Evolutionary conservation across 129 eudicot species (phyloP).

Genomic region (Scalesia atractyloides): DNA sequence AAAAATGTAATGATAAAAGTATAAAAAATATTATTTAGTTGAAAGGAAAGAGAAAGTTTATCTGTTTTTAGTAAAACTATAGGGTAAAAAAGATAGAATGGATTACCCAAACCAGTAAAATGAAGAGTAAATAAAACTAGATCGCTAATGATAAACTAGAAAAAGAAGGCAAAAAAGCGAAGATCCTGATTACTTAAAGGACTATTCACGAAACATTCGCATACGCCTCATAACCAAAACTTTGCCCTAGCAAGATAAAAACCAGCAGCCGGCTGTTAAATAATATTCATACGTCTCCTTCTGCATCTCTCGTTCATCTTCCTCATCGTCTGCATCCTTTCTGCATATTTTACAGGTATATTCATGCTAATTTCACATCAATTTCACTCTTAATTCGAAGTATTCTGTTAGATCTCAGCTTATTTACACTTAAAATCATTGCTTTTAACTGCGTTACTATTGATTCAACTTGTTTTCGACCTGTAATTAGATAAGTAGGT

Average conservation of each 20-base stretch:
- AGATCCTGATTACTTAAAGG: constrained; percentile 8
- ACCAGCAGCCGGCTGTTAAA: constrained; percentile 19
- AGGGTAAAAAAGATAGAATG: no score
- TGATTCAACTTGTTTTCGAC: background rate
- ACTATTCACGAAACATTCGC: constrained; percentile 4
- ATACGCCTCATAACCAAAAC: constrained; percentile 7
- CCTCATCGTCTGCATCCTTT: constrained; percentile 8
- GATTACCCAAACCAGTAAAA: no score
- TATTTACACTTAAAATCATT: constrained; percentile 6
- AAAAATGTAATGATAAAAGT: no score
- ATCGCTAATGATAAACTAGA: background rate
- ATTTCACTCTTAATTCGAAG: background rate
- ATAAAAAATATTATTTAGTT: no score
- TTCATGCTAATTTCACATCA: background rate
- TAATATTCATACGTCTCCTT: constrained; percentile 13
- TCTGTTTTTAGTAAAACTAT: no score
- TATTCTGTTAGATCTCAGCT: constrained; percentile 10
- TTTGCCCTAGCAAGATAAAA: constrained; percentile 31
- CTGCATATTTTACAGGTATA: constrained; percentile 20
- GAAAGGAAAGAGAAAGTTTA: no score
- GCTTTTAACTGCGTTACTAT: background rate
- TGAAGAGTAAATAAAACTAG: no score
- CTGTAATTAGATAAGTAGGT: constrained; percentile 5
- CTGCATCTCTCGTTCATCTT: constrained; percentile 23
- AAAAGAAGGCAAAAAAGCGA: background rate